Percentiles rank a stretch among this genome's conserved stretches.
Conservation (phyloP, 2,329 filamentous ascomycete species). For the Phoma sp. region DNA sequence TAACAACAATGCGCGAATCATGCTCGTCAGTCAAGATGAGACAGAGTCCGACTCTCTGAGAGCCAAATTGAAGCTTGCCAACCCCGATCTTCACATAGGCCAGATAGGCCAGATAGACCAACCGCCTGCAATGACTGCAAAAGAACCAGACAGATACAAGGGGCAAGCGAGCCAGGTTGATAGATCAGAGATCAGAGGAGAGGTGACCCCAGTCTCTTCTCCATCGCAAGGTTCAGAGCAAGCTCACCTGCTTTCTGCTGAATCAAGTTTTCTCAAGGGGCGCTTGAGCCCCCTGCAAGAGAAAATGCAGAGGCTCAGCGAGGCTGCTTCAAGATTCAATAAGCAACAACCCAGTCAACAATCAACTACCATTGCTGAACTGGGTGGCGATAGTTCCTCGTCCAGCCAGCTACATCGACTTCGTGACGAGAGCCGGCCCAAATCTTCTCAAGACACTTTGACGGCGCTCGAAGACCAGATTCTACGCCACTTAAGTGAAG, state of each 20-base stretch:
- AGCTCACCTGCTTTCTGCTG: background rate
- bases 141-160: too few species aligned
- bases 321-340: constrained; percentile 7
- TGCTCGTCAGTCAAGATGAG: constrained; percentile 10
- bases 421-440: background rate
- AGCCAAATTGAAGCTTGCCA: constrained; percentile 8
- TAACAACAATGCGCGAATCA: constrained; percentile 2
- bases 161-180: too few species aligned
- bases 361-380: background rate
- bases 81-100: background rate
- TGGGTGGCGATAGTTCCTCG: background rate
- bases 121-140: too few species aligned
- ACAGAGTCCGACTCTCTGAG: constrained; percentile 9
- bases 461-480: constrained; percentile 16
- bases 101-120: background rate
- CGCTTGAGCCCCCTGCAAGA: constrained; percentile 11
- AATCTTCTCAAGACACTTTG: background rate
- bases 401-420: background rate
- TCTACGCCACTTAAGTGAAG: constrained; percentile 18
- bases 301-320: constrained; percentile 18
- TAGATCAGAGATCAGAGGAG: too few species aligned
- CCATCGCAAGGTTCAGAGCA: background rate
- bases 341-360: background rate
- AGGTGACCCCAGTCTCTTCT: too few species aligned
- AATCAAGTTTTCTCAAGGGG: background rate